Percentiles rank a stretch among this genome's conserved stretches.
These are phyloP conservation scores for Triglochin maritima DNA, from an alignment of 106 monocot genomes.

Conservation along the genomic window DNA sequence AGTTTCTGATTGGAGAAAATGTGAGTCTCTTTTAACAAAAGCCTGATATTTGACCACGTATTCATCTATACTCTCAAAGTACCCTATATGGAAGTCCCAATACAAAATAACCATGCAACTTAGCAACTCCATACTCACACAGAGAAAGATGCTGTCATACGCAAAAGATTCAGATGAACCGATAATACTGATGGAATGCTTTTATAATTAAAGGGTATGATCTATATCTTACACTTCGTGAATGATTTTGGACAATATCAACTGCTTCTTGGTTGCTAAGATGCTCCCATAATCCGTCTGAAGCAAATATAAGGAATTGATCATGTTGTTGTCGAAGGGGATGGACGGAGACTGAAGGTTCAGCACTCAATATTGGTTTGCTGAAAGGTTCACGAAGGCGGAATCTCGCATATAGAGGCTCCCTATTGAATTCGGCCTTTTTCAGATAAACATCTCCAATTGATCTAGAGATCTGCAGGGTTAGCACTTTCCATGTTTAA, in stretches of 20 bases:
- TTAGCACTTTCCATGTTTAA: neutral
- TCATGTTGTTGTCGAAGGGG: conserved; percentile 56
- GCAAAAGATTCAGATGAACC: too few species aligned
- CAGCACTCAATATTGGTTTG: conserved; percentile 55
- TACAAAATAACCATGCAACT: too few species aligned
- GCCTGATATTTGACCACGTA: too few species aligned
- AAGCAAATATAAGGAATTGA: conserved; percentile 69
- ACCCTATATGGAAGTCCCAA: too few species aligned
- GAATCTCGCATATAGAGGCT: conserved; percentile 51
- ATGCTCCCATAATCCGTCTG: conserved; percentile 80
- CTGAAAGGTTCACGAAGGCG: conserved; percentile 55
- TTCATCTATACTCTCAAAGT: too few species aligned
- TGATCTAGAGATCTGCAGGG: conserved; percentile 54
- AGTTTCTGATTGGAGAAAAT: too few species aligned
- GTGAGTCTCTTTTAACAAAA: too few species aligned
- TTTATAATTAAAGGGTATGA: neutral
- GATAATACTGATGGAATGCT: neutral
- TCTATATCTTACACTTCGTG: conserved; percentile 41
- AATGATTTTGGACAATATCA: conserved; percentile 52
- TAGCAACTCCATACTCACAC: too few species aligned
- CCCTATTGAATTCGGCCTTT: conserved; percentile 51
- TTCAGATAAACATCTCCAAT: conserved; percentile 72
- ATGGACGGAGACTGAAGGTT: conserved; percentile 52
- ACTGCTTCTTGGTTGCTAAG: conserved; percentile 73
- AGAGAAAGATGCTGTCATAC: too few species aligned